A percentile compares a stretch with the other conserved stretches of the same genome.
Evolutionary conservation across 1,284 basidiomycete species (phyloP).

Genomic region (Tilletia indica): DNA sequence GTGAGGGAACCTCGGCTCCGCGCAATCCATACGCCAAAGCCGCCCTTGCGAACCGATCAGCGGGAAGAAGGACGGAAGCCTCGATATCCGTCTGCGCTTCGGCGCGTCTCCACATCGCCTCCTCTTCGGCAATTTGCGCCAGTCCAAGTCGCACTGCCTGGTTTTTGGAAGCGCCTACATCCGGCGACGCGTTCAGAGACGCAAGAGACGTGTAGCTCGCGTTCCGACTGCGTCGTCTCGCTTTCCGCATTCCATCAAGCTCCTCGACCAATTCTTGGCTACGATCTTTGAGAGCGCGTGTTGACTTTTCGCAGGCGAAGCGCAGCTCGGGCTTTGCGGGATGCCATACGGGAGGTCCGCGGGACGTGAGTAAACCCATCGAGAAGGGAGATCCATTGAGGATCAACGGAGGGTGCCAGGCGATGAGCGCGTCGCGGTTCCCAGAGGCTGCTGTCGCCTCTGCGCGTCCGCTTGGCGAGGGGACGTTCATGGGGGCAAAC

Average conservation of each 20-base stretch:
- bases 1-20: slow-evolving; percentile 28
- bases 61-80: background rate
- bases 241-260: slow-evolving; percentile 17
- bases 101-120: slow-evolving; percentile 7
- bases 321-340: slow-evolving; percentile 68
- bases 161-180: background rate
- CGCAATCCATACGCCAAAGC: slow-evolving; percentile 47
- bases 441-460: too few species aligned
- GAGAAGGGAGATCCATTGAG: slow-evolving; percentile 83
- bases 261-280: background rate
- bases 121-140: slow-evolving; percentile 3
- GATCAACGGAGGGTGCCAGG: slow-evolving; percentile 62
- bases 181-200: background rate
- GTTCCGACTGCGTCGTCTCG: slow-evolving; percentile 22
- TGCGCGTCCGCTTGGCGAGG: background rate
- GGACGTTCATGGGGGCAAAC: slow-evolving; percentile 2
- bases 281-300: slow-evolving; percentile 21
- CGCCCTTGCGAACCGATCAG: slow-evolving; percentile 31
- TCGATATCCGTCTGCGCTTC: slow-evolving; percentile 9
- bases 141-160: slow-evolving; percentile 7
- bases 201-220: slow-evolving; percentile 5
- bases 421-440: background rate
- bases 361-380: slow-evolving; percentile 80
- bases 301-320: slow-evolving; percentile 55
- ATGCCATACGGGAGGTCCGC: slow-evolving; percentile 75